These are phyloP conservation scores for Talaromyces pinophilus DNA, from an alignment of 2,329 filamentous ascomycete genomes.

Conservation along the genomic window DNA sequence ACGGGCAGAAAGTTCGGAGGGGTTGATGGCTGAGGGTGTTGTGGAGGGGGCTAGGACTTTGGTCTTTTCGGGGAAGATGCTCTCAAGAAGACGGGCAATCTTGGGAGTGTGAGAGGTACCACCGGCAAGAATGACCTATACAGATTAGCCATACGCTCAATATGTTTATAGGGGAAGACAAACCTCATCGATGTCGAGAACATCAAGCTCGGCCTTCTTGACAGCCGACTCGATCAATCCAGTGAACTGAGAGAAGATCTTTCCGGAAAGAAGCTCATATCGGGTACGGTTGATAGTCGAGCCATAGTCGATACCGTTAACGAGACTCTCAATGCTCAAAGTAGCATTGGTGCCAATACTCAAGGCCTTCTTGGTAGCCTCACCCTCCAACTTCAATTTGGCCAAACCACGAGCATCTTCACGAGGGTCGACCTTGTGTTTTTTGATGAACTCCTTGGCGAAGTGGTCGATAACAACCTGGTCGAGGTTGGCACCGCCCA, in stretches of 20 bases:
- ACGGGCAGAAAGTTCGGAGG: conserved; percentile 82
- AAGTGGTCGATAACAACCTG: conserved; percentile 93
- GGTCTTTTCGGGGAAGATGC: conserved; percentile 79
- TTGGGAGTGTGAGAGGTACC: conserved; percentile 92
- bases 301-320: conserved; percentile 86
- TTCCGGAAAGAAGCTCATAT: conserved; percentile 84
- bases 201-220: conserved; percentile 88
- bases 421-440: conserved; percentile 85
- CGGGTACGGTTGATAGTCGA: conserved; percentile 89
- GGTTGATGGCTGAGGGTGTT: conserved; percentile 77
- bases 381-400: conserved; percentile 89
- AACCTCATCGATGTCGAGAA: conserved; percentile 85
- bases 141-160: conserved; percentile 10
- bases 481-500: conserved; percentile 82
- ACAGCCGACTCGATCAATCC: conserved; percentile 80
- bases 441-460: conserved; percentile 98
- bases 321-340: conserved; percentile 89
- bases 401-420: conserved; percentile 78
- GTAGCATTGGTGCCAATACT: conserved; percentile 84
- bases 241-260: conserved; percentile 86
- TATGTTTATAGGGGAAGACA: not conserved
- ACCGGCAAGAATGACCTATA: conserved; percentile 80
- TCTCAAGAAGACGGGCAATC: conserved; percentile 76
- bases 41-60: conserved; percentile 81
- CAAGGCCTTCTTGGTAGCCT: conserved; percentile 88